Evolutionary conservation across 768 basidiomycete species (phyloP).

Genomic region (Calocybe indica): DNA sequence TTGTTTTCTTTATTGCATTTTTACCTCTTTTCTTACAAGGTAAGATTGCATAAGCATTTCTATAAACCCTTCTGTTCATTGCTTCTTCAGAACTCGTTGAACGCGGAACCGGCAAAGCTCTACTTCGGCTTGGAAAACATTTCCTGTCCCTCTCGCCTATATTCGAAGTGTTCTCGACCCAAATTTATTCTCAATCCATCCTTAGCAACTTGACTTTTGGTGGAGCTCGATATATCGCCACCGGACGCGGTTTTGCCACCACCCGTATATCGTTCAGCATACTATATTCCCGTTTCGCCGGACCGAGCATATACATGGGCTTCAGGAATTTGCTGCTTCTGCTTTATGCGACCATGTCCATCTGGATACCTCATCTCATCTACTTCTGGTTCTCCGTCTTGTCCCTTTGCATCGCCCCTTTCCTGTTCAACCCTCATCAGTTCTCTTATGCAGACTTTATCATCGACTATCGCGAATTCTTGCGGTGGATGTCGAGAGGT

Average conservation of each 20-base stretch:
- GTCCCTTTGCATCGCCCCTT: slow-evolving; percentile 93
- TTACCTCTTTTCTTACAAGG: slow-evolving; percentile 95
- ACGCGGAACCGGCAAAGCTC: slow-evolving; percentile 90
- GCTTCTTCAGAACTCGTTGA: slow-evolving; percentile 77
- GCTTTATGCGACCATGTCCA: slow-evolving; percentile 84
- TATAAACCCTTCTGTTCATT: not conserved
- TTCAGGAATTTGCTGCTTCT: slow-evolving; percentile 90
- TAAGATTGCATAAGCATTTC: slow-evolving; percentile 25
- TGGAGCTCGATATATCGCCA: slow-evolving; percentile 98
- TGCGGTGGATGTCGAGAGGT: slow-evolving; percentile 99
- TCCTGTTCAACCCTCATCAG: slow-evolving; percentile 99
- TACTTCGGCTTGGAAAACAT: slow-evolving; percentile 92
- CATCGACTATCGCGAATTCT: slow-evolving; percentile 97
- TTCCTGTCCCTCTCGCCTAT: slow-evolving; percentile 95
- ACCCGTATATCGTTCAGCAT: slow-evolving; percentile 95
- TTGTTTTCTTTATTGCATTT: slow-evolving; percentile 98
- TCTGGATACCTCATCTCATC: slow-evolving; percentile 93
- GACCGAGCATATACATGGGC: slow-evolving; percentile 99
- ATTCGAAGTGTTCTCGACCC: slow-evolving; percentile 98
- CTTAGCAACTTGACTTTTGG: slow-evolving; percentile 96
- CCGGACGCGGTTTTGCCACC: slow-evolving; percentile 98
- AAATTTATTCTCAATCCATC: slow-evolving; percentile 97
- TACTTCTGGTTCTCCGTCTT: slow-evolving; percentile 99
- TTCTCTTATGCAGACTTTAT: slow-evolving; percentile 97
- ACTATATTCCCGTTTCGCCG: slow-evolving; percentile 97